These are phyloP conservation scores for Pseudonitzschia multiseries DNA, from an alignment of 108 stramenopile species.

Conservation along the genomic window DNA sequence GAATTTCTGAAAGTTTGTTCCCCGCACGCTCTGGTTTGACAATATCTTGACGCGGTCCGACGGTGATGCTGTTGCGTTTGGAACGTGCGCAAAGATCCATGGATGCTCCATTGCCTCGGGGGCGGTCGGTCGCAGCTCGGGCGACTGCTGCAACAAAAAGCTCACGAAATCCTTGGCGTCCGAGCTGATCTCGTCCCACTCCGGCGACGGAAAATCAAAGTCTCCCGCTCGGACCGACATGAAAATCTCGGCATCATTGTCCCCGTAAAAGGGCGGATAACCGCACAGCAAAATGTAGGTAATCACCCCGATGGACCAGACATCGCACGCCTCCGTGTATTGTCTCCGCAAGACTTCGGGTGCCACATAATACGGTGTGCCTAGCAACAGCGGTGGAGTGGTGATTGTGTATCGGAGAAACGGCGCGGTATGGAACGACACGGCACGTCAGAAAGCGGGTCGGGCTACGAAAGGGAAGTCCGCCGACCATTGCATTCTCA, in stretches of 20 bases:
- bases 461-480: not conserved
- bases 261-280: slow-evolving; percentile 97
- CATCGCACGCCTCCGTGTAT: slow-evolving; percentile 93
- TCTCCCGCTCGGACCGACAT: slow-evolving; percentile 63
- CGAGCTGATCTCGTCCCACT: slow-evolving; percentile 78
- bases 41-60: slow-evolving; percentile 22
- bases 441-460: not conserved
- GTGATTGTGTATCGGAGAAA: too few species aligned
- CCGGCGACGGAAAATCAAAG: slow-evolving; percentile 84
- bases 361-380: slow-evolving; percentile 70
- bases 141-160: slow-evolving; percentile 59
- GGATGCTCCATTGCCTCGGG: slow-evolving; percentile 65
- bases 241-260: slow-evolving; percentile 85
- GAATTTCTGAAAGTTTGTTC: slow-evolving; percentile 68
- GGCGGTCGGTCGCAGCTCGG: slow-evolving; percentile 68
- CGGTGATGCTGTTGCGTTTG: not conserved
- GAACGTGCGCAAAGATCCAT: slow-evolving; percentile 66
- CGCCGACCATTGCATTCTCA: slow-evolving; percentile 18
- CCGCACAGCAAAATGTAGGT: slow-evolving; percentile 95
- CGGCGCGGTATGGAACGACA: too few species aligned
- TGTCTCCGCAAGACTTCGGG: slow-evolving; percentile 91
- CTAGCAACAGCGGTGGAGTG: too few species aligned
- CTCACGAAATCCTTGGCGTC: slow-evolving; percentile 76
- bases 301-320: slow-evolving; percentile 95
- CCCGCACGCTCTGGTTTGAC: slow-evolving; percentile 31